Base-by-base conservation (phyloP, 768 basidiomycete species). In the Collybia mongolica region DNA sequence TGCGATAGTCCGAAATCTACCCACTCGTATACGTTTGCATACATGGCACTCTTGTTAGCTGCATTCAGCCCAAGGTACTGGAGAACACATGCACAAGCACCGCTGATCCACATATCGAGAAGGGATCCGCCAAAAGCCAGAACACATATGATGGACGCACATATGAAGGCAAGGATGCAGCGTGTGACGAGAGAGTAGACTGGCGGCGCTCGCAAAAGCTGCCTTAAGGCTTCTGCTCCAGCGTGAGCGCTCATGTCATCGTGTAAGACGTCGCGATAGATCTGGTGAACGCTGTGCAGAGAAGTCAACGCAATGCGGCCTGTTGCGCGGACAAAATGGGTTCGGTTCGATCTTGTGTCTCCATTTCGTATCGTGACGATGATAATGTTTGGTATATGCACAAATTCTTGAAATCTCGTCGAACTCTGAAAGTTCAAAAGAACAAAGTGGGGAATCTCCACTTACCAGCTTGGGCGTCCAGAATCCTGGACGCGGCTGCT, bases 21-120 rank as follows among this genome's bases (percentile, higher is more conserved):
- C 66, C 64, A 94, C 93, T 96, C 93, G 61, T 94, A 96, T 50
- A 95, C 91, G 60, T 93, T 95, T n/a, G 92, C 91, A 67, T 93
- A 95, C 71, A 91, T 87, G 1, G 89, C 79, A 58, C 88, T 93
- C 68, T 89, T 92, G 56, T 85, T 80, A 3, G 93, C 92, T 7
- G 89, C 83, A 60, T 84, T 86, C 42, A 93, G 71, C 32, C 91
- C 90, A 39, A 94, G 74, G 64, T 87, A 91, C 59, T 90, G 88
- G 44, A 95, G 71, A 44, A 84, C 64, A 50, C 79, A 80, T 8
- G 85, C 85, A 47, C 83, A 88, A 0, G 73, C 63, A 11, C 88
- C 89, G 50, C 87, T 83, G 54, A 93, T 77, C 78, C 85, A 84
- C 81, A 93, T 90, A 57, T 95, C 94, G 54, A 90, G 69, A 54